A percentile compares a stretch with the other conserved stretches of the same genome.
These are phyloP conservation scores for Pleodorina starrii DNA, from an alignment of 139 green algal genomes.

Conservation along the genomic window DNA sequence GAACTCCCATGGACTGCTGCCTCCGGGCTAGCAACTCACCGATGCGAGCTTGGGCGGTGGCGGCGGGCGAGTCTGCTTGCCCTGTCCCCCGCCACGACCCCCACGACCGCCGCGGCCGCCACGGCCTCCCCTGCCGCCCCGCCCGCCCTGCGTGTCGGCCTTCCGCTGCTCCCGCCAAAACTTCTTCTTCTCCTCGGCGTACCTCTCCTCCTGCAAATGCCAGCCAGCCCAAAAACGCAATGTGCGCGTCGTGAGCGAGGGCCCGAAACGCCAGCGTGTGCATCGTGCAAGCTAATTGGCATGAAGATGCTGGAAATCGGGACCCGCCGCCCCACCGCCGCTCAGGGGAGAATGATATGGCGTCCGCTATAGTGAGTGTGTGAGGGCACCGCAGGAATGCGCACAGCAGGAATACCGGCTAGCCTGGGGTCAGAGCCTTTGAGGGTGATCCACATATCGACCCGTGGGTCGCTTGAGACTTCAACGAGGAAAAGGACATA, in stretches of 20 bases:
- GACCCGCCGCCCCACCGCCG: too few species aligned
- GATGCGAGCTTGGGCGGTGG: slow-evolving; percentile 36
- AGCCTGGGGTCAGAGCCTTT: slow-evolving; percentile 46
- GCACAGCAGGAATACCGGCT: too few species aligned
- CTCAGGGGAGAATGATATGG: too few species aligned
- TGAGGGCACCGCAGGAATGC: too few species aligned
- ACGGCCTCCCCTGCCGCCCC: neutral
- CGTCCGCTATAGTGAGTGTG: too few species aligned
- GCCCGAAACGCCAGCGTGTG: too few species aligned
- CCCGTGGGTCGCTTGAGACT: slow-evolving; percentile 33
- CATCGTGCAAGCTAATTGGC: too few species aligned
- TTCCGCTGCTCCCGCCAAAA: slow-evolving; percentile 42
- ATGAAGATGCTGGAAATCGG: too few species aligned
- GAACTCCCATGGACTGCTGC: too few species aligned
- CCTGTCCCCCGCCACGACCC: neutral
- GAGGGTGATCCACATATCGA: slow-evolving; percentile 19
- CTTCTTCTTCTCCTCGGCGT: slow-evolving; percentile 54
- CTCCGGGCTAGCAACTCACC: too few species aligned
- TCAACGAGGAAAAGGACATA: slow-evolving; percentile 46
- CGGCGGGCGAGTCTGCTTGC: slow-evolving; percentile 3
- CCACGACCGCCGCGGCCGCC: neutral
- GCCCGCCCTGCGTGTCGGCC: neutral
- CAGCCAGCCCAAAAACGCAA: too few species aligned
- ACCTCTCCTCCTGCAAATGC: slow-evolving; percentile 44
- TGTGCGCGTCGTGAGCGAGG: too few species aligned